Percentiles rank a stretch among this genome's conserved stretches.
These are phyloP conservation scores for Talaromyces sp. DNA, from an alignment of 2,329 filamentous ascomycete genomes.

Conservation along the genomic window DNA sequence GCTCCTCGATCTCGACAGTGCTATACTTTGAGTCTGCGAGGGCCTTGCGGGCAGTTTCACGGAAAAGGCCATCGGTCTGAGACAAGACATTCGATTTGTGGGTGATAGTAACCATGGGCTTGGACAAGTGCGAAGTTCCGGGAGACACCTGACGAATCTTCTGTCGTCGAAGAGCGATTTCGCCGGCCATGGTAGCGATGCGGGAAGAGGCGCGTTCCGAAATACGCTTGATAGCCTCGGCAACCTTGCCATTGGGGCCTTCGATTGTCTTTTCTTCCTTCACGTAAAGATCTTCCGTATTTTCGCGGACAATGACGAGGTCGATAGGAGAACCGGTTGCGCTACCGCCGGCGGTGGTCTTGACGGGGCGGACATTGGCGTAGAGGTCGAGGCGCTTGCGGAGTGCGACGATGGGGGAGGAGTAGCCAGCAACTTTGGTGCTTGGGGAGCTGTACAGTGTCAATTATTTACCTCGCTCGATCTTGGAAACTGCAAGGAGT, in stretches of 20 bases:
- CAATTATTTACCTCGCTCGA: background rate
- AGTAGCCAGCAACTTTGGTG: constrained; percentile 88
- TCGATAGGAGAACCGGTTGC: constrained; percentile 64
- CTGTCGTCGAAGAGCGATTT: constrained; percentile 85
- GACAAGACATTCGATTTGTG: constrained; percentile 98
- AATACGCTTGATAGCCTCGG: constrained; percentile 97
- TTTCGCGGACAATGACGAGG: constrained; percentile 97
- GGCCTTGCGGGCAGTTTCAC: constrained; percentile 70
- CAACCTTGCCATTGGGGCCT: constrained; percentile 71
- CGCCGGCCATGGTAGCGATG: constrained; percentile 89
- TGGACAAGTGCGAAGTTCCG: constrained; percentile 53
- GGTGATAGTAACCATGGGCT: constrained; percentile 85
- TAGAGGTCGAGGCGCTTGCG: constrained; percentile 94
- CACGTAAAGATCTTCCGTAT: constrained; percentile 97
- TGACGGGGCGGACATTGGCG: constrained; percentile 95
- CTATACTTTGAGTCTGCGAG: constrained; percentile 65
- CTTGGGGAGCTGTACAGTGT: constrained; percentile 65
- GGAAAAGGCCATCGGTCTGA: constrained; percentile 95
- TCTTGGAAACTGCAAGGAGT: background rate
- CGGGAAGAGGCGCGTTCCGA: constrained; percentile 77
- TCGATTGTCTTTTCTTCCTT: constrained; percentile 89
- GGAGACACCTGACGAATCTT: constrained; percentile 63
- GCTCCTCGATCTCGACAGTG: constrained; percentile 75
- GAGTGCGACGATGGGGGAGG: constrained; percentile 91
- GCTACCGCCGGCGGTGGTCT: constrained; percentile 60